These are phyloP conservation scores for Prinsepia uniflora DNA, from an alignment of 306 rosid genomes.

Conservation along the genomic window DNA sequence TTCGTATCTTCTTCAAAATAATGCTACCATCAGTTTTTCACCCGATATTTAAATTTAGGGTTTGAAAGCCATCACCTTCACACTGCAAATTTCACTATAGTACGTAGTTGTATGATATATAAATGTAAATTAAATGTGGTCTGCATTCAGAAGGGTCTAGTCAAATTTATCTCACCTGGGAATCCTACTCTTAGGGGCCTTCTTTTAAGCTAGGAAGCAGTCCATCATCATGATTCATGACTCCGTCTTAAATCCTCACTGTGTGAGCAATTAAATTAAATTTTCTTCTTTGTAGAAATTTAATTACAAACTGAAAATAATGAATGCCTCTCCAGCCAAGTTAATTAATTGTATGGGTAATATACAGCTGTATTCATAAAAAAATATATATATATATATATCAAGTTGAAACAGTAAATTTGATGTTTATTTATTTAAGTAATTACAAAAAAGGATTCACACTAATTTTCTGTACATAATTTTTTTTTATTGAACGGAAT, in stretches of 20 bases:
- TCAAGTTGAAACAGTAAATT: no score
- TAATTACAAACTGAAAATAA: not conserved
- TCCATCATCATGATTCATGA: not conserved
- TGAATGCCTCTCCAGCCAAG: not conserved
- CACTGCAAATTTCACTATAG: not conserved
- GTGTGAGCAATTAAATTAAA: not conserved
- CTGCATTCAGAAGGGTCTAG: not conserved
- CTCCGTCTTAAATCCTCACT: not conserved
- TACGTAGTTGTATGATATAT: not conserved
- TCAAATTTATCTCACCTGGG: slow-evolving; percentile 1
- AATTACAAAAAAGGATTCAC: no score
- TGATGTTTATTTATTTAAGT: no score
- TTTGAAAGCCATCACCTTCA: not conserved
- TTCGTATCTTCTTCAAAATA: not conserved
- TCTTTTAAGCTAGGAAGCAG: not conserved
- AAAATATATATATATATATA: no score
- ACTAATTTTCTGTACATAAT: no score
- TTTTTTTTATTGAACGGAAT: no score
- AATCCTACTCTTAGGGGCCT: not conserved
- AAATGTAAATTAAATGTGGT: slow-evolving; percentile 1
- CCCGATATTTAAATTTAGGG: no score
- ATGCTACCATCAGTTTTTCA: no score
- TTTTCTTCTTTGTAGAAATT: not conserved
- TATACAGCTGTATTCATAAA: no score
- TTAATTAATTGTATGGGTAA: not conserved